Base-by-base conservation (phyloP, 2,329 filamentous ascomycete genomes). In the Diaporthe sp. region DNA sequence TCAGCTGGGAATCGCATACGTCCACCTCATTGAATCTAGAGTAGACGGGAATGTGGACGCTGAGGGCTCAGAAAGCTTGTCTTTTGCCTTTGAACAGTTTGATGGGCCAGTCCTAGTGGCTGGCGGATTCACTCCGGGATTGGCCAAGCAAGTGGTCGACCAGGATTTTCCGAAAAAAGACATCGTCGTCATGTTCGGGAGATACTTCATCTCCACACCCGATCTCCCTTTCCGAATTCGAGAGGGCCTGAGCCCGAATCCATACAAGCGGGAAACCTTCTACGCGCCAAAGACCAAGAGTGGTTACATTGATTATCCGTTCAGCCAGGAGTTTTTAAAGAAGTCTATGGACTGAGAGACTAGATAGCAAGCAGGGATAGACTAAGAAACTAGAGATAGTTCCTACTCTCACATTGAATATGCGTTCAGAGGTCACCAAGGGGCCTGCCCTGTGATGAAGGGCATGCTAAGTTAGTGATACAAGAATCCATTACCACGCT, bases 141-240 rank as follows among this genome's bases (percentile, higher is more conserved):
- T 65, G 31, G 71, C 58, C 17, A 59, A 34, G 46, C 53, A 65
- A 28, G 53, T 67, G n/a, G 57, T 67, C n/a, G 58, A 73, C 10
- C 17, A 37, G 15, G 71, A 67, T 2, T 61, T 65, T 67, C 71
- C 71, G 37, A n/a, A 67, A 7, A 73, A 67, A 9, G 34, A 67
- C 51, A 73, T 73, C 13, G 58, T 73, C 28, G 58, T 73, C 15
- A 73, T 78, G 0, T 84, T 88, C 79, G 86, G 87, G 4, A 79
- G 86, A 42, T 81, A 81, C 7, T 88, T 82, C 74, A 85, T 85
- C 25, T 78, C 86, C 10, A 88, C 85, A 73, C 87, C 87, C 1
- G 87, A 88, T 72, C 76, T 88, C 65, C 80, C 82, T 3, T 87
- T 84, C 79, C 81, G 84, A 42, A 73, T 87, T 22, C 59, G 59